Evolutionary conservation across 345 rosid genomes (phyloP).

Genomic region (Noccaea bulbosa): DNA sequence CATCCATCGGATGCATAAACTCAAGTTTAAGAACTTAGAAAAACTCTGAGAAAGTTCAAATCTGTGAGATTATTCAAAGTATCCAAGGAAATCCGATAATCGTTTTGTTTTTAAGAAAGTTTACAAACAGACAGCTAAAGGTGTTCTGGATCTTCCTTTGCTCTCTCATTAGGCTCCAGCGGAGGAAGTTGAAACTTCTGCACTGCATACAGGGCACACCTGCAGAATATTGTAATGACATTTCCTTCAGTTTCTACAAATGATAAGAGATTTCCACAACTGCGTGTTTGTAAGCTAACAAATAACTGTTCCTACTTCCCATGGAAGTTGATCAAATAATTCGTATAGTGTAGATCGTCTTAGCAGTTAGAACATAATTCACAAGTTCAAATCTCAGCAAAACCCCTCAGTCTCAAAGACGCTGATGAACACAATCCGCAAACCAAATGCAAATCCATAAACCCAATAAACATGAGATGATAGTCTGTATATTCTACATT

Average conservation of each 20-base stretch:
- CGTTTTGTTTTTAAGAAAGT: constrained; percentile 25
- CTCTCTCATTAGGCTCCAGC: constrained; percentile 50
- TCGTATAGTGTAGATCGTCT: background rate
- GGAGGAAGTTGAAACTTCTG: constrained; percentile 70
- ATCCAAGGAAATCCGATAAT: constrained; percentile 14
- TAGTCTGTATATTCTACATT: constrained; percentile 14
- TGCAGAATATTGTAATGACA: constrained; percentile 42
- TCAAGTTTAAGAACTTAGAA: background rate
- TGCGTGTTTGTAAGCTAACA: constrained; percentile 1
- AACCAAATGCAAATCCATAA: constrained; percentile 18
- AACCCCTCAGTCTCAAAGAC: constrained; percentile 8
- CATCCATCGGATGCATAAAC: constrained; percentile 14
- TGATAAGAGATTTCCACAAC: background rate
- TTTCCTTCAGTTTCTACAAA: background rate
- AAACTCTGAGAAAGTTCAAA: constrained; percentile 27
- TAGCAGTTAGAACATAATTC: background rate
- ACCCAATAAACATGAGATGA: constrained; percentile 3
- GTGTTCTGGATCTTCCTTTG: constrained; percentile 20
- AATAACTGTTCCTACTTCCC: background rate
- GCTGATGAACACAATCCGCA: constrained; percentile 1
- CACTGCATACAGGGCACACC: constrained; percentile 90
- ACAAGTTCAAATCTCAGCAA: constrained; percentile 14
- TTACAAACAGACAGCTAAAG: constrained; percentile 40
- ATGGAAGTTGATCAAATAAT: constrained; percentile 3
- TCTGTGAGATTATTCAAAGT: constrained; percentile 15